Base-by-base conservation (phyloP, 441 rosid species). In the Lepidium campestre region DNA sequence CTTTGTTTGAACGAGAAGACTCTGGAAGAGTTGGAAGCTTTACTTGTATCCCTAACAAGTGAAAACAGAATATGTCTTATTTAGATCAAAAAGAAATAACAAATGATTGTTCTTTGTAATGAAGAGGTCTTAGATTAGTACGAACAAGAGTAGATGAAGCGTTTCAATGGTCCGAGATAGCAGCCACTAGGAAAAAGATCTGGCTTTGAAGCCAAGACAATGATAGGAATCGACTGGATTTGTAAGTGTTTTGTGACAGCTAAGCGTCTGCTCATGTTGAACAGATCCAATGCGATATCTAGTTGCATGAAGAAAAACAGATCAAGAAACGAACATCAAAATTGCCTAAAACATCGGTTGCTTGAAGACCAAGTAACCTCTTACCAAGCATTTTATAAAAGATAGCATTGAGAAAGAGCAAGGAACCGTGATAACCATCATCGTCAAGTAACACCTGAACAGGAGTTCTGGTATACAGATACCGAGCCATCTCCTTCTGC, bases 391-490 rank as follows among this genome's bases (percentile, higher is more conserved):
- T 74, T 32, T 67, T 74, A 45, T 67, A 74, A 15, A 54, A 74
- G 59, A 74, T 74, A 7, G 73, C 73, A 44, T 67, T 68, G 58
- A 67, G 73, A 31, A 74, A 67, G 55, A 74, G 77, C 73, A 74
- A 61, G 7, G 70, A 29, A 56, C 41, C 77, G 12, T 74, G 77
- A 62, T 74, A 74, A 4, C 77, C 77, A 47, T 74, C 73, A 0
- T 67, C 12, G 3, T 48, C 70, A 62, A 74, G 70, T 13, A 74
- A 60, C 15, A 73, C 77, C 27, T 73, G 57, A 53, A 73, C 46
- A 3, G 86, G 83, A 50, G 86, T 84, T 37, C 69, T 57, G 3
- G 54, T 13, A 71, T 84, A 84, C 34, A 84, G 82, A 74, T 79
- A 80, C 18, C 59, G 53, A 53, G 78, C 81, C 68, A 73, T 60